These are phyloP conservation scores for Saposhnikovia divaricata DNA, from an alignment of 129 eudicot species.

Conservation along the genomic window DNA sequence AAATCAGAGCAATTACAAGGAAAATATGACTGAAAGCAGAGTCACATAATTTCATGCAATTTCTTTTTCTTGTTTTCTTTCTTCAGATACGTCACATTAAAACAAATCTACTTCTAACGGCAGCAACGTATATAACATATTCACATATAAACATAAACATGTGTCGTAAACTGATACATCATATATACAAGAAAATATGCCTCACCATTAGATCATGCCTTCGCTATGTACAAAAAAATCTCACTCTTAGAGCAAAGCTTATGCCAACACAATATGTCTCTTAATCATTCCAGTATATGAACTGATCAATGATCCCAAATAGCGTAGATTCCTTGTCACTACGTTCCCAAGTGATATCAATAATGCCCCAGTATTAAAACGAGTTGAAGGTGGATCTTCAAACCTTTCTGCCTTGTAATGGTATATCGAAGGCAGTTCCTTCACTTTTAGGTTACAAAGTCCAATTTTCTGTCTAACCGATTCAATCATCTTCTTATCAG, in stretches of 20 bases:
- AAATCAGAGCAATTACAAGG: too few relatives aligned
- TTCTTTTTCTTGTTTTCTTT: too few relatives aligned
- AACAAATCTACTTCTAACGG: too few relatives aligned
- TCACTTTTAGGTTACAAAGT: constrained; percentile 33
- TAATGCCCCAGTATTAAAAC: constrained; percentile 44
- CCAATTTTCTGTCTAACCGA: constrained; percentile 45
- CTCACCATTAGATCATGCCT: neutral
- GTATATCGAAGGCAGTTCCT: constrained; percentile 35
- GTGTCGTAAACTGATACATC: too few relatives aligned
- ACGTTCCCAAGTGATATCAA: constrained; percentile 49
- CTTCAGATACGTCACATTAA: too few relatives aligned
- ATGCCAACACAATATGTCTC: neutral
- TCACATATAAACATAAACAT: too few relatives aligned
- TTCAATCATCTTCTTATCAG: constrained; percentile 42
- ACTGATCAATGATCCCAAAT: neutral
- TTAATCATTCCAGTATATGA: neutral
- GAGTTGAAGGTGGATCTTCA: constrained; percentile 22
- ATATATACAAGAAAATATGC: too few relatives aligned
- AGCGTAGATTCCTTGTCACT: neutral
- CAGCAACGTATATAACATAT: too few relatives aligned
- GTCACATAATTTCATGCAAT: too few relatives aligned
- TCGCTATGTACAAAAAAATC: neutral
- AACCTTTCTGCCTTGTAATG: constrained; percentile 20
- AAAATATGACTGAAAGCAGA: too few relatives aligned
- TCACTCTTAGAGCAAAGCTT: neutral